Conservation (phyloP, 371 early-diverging fungal species). For the Mortierella sp. region DNA sequence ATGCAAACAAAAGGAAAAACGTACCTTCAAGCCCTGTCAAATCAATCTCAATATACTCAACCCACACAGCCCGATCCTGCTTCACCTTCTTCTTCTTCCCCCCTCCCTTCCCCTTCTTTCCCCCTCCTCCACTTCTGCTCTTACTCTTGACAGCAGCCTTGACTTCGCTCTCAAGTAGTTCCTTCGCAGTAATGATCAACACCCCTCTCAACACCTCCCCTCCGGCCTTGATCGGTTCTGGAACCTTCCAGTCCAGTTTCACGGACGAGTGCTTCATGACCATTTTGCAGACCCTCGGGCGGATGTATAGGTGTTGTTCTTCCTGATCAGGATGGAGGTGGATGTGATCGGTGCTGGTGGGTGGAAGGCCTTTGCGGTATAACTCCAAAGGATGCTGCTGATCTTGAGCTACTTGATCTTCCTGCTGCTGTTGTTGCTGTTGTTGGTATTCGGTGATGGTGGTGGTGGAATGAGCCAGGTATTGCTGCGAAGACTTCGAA, state of each 20-base stretch:
- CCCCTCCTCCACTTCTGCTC: not conserved
- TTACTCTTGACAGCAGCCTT: constrained; percentile 19
- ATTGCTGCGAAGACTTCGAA: not conserved
- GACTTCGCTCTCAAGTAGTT: constrained; percentile 17
- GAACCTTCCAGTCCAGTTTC: constrained; percentile 45
- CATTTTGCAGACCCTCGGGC: constrained; percentile 42
- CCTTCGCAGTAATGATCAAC: constrained; percentile 39
- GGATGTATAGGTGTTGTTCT: not conserved
- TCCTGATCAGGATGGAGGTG: not conserved
- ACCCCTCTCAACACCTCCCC: constrained; percentile 44
- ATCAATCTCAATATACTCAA: constrained; percentile 43
- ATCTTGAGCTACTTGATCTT: not conserved
- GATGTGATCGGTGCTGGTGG: not conserved
- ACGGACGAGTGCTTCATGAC: constrained; percentile 35
- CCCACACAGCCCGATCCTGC: constrained; percentile 21
- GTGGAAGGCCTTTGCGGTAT: not conserved
- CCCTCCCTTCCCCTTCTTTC: not conserved
- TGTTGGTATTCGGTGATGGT: not conserved
- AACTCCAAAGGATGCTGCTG: not conserved
- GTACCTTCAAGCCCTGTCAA: constrained; percentile 48
- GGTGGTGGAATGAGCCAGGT: not conserved
- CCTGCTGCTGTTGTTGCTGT: not conserved
- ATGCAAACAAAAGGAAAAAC: not conserved
- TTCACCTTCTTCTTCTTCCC: not conserved
- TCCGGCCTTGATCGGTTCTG: constrained; percentile 54